Base-by-base conservation (phyloP, 2,329 filamentous ascomycete genomes). In the Didymella arachidicola region DNA sequence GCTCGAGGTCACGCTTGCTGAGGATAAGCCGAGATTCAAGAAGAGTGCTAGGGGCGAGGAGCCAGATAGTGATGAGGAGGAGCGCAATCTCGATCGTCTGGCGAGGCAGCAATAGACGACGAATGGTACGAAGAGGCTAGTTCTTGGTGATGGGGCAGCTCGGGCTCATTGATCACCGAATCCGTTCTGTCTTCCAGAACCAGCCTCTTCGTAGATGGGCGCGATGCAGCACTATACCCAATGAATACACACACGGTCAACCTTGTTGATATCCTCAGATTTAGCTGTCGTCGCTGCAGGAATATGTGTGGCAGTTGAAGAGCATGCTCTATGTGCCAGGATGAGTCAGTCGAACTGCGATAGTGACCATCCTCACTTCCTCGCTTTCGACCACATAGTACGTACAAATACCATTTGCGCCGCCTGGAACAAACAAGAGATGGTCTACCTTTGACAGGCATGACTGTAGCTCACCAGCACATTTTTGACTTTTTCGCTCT, bases 21-120 rank as follows among this genome's bases (percentile, higher is more conserved):
- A 74, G 18, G 68, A 72, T 22, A 64, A 67, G 32, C 71, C 70
- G 0, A 65, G 61, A 41, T 76, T 75, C 60, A 71, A 67, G 61
- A 76, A 75, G 69, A 71, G 64, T 27, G 53, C 46, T 2, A 66
- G 61, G 14, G 62, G 48, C 7, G 66, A 67, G 2, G 63, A 62
- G 45, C 52, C 54, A 7, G 69, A 72, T 12, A 66, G 60, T 18
- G 70, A 73, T 44, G 70, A 72, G n/a, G 70, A 74, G 36, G 67
- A 65, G 51, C 46, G 55, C 45, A 59, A 59, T 8, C 27, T 60
- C 16, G 58, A 63, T 29, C 59, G 53, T 30, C 25, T 59, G 18
- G 51, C 47, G 7, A 60, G 63, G n/a, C 45, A 48, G 52, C 43
- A 61, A 38, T 60, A 56, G 53, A 11, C 4, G 8, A n/a, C 7